Percentiles rank a stretch among this genome's conserved stretches.
These are phyloP conservation scores for Trypethelium eluteriae DNA, from an alignment of 495 filamentous ascomycete genomes.

Conservation along the genomic window DNA sequence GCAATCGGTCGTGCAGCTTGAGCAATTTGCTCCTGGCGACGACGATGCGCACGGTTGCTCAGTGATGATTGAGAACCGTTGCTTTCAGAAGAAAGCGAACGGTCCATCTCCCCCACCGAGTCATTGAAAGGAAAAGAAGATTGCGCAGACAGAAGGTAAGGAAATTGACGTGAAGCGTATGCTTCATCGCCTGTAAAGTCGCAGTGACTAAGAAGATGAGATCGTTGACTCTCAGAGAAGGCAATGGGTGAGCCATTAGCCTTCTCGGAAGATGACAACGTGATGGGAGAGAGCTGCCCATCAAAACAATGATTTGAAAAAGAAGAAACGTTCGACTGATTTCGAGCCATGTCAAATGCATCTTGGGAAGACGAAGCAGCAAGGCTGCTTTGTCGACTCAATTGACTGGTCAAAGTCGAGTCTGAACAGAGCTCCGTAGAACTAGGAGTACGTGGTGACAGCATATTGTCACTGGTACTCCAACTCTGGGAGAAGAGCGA, in stretches of 20 bases:
- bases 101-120: slow-evolving; percentile 28
- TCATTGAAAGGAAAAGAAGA: slow-evolving; percentile 17
- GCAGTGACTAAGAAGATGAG: slow-evolving; percentile 9
- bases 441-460: slow-evolving; percentile 22
- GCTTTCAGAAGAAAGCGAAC: slow-evolving; percentile 26
- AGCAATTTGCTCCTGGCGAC: slow-evolving; percentile 25
- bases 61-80: slow-evolving; percentile 21
- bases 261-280: not conserved
- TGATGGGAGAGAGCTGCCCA: not conserved
- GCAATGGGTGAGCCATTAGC: slow-evolving; percentile 7
- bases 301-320: slow-evolving; percentile 19
- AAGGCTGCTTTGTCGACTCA: slow-evolving; percentile 33
- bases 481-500: not conserved
- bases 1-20: slow-evolving; percentile 23
- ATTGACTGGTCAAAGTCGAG: slow-evolving; percentile 21
- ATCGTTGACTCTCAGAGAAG: slow-evolving; percentile 6
- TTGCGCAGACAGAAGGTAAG: slow-evolving; percentile 21
- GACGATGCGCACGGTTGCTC: slow-evolving; percentile 22
- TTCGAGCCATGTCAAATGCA: slow-evolving; percentile 29
- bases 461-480: not conserved
- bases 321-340: slow-evolving; percentile 29
- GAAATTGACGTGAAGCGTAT: slow-evolving; percentile 7
- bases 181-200: not conserved
- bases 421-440: slow-evolving; percentile 21
- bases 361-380: slow-evolving; percentile 18